Evolutionary conservation across 2,329 filamentous ascomycete species (phyloP), one percentile per base, ranked within the genome.

Genomic region (Trichoderma gracile): DNA sequence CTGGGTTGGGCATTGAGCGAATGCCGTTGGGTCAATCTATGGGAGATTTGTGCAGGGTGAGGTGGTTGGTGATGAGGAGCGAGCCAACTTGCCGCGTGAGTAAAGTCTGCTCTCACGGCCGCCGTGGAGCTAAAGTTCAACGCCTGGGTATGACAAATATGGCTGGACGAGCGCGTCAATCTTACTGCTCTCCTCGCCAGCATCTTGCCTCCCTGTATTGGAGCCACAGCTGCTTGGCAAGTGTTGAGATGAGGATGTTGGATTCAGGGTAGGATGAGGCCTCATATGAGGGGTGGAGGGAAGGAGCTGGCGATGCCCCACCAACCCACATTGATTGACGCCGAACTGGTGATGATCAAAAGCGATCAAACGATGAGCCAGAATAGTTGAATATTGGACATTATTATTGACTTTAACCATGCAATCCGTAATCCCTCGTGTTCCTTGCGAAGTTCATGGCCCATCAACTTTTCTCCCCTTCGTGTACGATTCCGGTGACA

Each of bases 61-160:
- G 9, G 17, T n/a, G 10, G 50, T 14, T 40, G 15, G 7, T 38
- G 45, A 53, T 23, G 19, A 23, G 33, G 33, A 38, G 33, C 33
- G 33, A 38, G 33, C n/a, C 17, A 19, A 72, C 78, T 72, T 74
- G 80, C 78, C n/a, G 75, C 75, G 67, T 82, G 80, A 1, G 80
- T 80, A 58, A 82, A 82, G 69, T 82, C 80, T 15, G 77, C 78
- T 7, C 65, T 68, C 0, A 63, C 65, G 6, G 71, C 64, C 5
- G 74, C 43, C 8, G 75, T 77, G 8, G 74, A 73, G 50, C 78
- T 80, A 61, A 82, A 81, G 17, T 45, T 53, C 5, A 66, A 66
- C 17, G 59, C 69, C n/a, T 72, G 69, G 4, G 42, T 8, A 1
- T 25, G 23, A n/a, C 19, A 30, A 33, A 23, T 38, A 9, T 53